Evolutionary conservation across 148 eudicot genomes (phyloP).

Genomic region (Fagopyrum tataricum): DNA sequence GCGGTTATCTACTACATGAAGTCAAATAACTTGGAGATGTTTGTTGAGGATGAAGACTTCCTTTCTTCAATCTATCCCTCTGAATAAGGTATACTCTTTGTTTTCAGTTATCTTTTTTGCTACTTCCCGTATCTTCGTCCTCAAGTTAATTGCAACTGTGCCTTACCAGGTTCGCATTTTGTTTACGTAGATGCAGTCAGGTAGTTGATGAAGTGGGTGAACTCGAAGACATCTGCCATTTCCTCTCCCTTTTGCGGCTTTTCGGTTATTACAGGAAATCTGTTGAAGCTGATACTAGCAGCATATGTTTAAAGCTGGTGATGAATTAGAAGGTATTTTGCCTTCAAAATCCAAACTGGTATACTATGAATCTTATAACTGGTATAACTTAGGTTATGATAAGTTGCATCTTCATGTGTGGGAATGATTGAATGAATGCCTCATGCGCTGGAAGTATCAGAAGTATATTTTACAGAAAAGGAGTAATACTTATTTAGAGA

Average conservation of each 20-base stretch:
- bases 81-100: constrained; percentile 15
- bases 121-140: not conserved
- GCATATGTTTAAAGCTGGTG: not conserved
- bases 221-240: not conserved
- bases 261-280: not conserved
- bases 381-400: not conserved
- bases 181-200: not conserved
- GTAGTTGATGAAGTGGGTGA: not conserved
- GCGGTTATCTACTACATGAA: constrained; percentile 46
- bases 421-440: not conserved
- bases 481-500: too few relatives aligned
- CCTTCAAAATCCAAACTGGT: too few relatives aligned
- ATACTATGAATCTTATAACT: not conserved
- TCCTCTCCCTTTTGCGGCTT: not conserved
- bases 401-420: not conserved
- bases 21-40: constrained; percentile 45
- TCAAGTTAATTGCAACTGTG: not conserved
- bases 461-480: too few relatives aligned
- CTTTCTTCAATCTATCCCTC: constrained; percentile 34
- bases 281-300: not conserved
- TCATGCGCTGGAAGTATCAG: too few relatives aligned
- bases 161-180: too few relatives aligned
- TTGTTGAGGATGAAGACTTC: constrained; percentile 42
- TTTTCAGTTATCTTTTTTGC: not conserved
- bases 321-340: not conserved